A percentile compares a stretch with the other conserved stretches of the same genome.
These are phyloP conservation scores for Candida sanyaensis DNA, from an alignment of 1,139 yeast genomes.

Conservation along the genomic window DNA sequence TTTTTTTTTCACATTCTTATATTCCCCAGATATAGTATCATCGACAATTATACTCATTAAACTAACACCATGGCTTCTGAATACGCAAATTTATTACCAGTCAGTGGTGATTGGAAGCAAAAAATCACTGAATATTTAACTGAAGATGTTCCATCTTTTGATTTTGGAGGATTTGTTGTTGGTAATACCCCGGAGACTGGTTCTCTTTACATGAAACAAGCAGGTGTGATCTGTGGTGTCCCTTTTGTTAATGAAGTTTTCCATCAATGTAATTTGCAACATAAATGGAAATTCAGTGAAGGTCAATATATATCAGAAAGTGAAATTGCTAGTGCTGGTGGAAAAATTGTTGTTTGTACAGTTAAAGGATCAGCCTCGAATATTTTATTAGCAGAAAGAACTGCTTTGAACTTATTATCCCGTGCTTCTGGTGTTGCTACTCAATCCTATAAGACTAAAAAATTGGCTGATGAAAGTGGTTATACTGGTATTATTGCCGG, in stretches of 20 bases:
- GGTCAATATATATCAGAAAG: conserved; percentile 55
- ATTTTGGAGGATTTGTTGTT: conserved; percentile 94
- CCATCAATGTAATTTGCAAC: conserved; percentile 67
- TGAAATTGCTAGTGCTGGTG: conserved; percentile 42
- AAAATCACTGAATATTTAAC: conserved; percentile 73
- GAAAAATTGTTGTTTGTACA: conserved; percentile 73
- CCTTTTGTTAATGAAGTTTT: conserved; percentile 91
- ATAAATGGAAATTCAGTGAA: conserved; percentile 73
- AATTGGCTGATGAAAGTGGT: conserved; percentile 68
- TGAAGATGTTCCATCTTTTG: conserved; percentile 93
- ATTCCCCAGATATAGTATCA: neutral
- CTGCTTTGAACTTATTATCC: conserved; percentile 79
- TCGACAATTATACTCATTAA: neutral
- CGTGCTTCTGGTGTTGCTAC: conserved; percentile 93
- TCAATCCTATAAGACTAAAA: conserved; percentile 58
- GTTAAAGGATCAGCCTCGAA: conserved; percentile 81
- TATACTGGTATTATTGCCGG: conserved; percentile 89
- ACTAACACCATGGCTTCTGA: conserved; percentile 19
- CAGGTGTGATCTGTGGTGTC: conserved; percentile 81
- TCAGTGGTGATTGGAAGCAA: conserved; percentile 75
- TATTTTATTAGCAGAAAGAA: conserved; percentile 80
- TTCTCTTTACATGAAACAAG: conserved; percentile 76
- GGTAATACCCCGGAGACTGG: conserved; percentile 75
- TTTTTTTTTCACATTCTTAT: neutral
- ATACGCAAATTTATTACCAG: conserved; percentile 67